phyloP scores from a whole-genome alignment of 208 protist species.

The Vickermania ingenoplastis region DNA sequence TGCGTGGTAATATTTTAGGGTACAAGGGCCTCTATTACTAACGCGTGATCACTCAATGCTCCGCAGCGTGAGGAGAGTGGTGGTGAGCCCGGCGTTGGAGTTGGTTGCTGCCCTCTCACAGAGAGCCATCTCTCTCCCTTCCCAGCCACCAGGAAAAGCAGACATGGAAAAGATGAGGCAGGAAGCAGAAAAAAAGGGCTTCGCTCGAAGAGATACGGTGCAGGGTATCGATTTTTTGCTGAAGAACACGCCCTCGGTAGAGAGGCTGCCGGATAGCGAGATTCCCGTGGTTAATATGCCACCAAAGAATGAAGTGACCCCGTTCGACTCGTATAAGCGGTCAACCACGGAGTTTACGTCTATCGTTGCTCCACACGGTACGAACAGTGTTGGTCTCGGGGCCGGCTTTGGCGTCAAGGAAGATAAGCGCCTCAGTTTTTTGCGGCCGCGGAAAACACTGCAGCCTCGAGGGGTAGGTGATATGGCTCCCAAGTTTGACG shows the following conservation, averaged over 20 bases:
- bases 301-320: constrained; percentile 26
- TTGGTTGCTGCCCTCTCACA: no score
- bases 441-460: constrained; percentile 52
- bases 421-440: constrained; percentile 77
- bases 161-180: constrained; percentile 37
- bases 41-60: no score
- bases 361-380: constrained; percentile 52
- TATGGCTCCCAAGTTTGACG: constrained; percentile 59
- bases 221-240: constrained; percentile 55
- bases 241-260: constrained; percentile 24
- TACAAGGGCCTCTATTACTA: no score
- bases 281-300: constrained; percentile 66
- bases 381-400: constrained; percentile 40
- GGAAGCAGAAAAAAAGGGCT: constrained; percentile 41
- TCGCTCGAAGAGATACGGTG: constrained; percentile 35
- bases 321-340: constrained; percentile 65
- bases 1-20: no score
- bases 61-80: no score
- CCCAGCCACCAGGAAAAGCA: no score
- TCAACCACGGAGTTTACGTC: constrained; percentile 78
- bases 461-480: constrained; percentile 39
- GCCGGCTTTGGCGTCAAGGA: constrained; percentile 71
- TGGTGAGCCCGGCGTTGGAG: no score
- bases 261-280: constrained; percentile 23
- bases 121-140: no score